Conservation (phyloP, 1,139 yeast genomes). For the Diutina pseudorugosa region DNA sequence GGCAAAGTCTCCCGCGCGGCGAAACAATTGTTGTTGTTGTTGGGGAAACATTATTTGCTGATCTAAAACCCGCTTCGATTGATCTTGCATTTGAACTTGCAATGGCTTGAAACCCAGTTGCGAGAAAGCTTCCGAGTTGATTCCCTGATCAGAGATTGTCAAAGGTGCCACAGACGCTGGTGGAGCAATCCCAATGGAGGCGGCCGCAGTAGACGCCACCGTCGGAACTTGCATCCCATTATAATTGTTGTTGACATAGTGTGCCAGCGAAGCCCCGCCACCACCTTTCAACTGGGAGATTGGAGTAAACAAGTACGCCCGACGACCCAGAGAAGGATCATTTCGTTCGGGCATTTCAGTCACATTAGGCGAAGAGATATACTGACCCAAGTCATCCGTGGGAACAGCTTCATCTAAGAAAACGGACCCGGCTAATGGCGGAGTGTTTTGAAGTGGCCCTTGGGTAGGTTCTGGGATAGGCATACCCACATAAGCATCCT, state of each 20-base stretch:
- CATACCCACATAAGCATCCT: slow-evolving; percentile 59
- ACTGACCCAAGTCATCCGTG: slow-evolving; percentile 72
- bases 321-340: slow-evolving; percentile 28
- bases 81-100: slow-evolving; percentile 1
- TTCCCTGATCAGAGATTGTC: background rate
- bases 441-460: slow-evolving; percentile 65
- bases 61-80: background rate
- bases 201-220: background rate
- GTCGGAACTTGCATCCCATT: background rate
- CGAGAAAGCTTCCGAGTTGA: background rate
- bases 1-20: slow-evolving; percentile 11
- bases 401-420: slow-evolving; percentile 64
- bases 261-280: background rate
- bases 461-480: slow-evolving; percentile 75
- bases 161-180: background rate
- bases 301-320: slow-evolving; percentile 34
- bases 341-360: slow-evolving; percentile 35
- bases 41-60: slow-evolving; percentile 7
- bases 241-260: background rate
- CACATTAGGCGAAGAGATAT: slow-evolving; percentile 38
- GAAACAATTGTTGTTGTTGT: slow-evolving; percentile 12
- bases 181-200: background rate
- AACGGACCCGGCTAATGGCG: slow-evolving; percentile 88
- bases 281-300: slow-evolving; percentile 28
- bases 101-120: background rate